Evolutionary conservation across 1,139 yeast genomes (phyloP), one percentile per base, ranked within the genome.

Genomic region (Meyerozyma sp.): DNA sequence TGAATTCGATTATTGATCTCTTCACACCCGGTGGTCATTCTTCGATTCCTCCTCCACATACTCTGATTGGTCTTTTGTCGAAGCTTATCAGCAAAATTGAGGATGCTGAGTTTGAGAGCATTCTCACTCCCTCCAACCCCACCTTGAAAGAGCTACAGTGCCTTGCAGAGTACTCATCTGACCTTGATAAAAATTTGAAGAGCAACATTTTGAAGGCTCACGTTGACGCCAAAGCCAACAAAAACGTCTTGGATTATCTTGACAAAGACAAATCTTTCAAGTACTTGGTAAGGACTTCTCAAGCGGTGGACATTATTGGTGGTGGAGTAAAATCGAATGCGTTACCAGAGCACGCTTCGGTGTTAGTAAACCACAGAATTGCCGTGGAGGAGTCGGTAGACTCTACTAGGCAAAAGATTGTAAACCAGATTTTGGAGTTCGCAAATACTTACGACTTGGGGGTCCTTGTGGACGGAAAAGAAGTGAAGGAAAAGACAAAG

Each of bases 291-390:
- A 69, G 74, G 40, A 82, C 90, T 1, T 75, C 87, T 6, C 88
- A 82, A 56, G 87, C 90, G 0, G 70, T 78, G n/a, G 90, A 84
- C 58, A 68, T 82, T 9, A 68, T 84, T 41, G 53, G 63, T n/a
- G 91, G 91, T 8, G 93, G 93, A 16, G 75, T 75, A 37, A 84
- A 84, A 59, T 66, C 80, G 29, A 84, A 84, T 56, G 91, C 93
- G 2, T 67, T 86, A 45, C 95, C 95, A 1, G 94, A 86, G 56
- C 71, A 68, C 49, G 84, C 78, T 5, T 65, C 70, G 5, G 66
- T 81, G 18, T 58, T 72, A 41, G 70, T 84, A 37, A 82, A 84
- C 59, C 81, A 81, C 50, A 69, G 90, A 49, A 71, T 82, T 44
- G 75, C 81, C 5, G 62, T 78, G 16, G 84, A 78, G 47, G 73